A percentile compares a stretch with the other conserved stretches of the same genome.
Evolutionary conservation across 108 stramenopile genomes (phyloP).

Genomic region (Nitzschia inconspicua): DNA sequence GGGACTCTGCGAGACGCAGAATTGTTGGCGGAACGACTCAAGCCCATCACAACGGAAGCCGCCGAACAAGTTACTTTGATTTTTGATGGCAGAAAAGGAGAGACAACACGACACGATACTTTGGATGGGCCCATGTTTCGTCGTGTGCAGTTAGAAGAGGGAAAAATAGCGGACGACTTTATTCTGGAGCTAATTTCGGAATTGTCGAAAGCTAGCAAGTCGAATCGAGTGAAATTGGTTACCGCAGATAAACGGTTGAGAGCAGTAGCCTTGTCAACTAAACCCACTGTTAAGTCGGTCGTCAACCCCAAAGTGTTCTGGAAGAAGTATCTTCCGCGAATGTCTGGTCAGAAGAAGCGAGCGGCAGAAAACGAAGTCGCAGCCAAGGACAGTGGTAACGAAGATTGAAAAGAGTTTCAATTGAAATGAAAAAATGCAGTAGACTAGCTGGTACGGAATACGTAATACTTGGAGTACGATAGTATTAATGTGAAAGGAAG

Average conservation of each 20-base stretch:
- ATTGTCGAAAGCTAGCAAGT: not conserved
- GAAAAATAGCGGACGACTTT: conserved; percentile 33
- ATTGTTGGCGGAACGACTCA: conserved; percentile 26
- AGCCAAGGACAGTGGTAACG: no score
- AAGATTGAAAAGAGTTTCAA: no score
- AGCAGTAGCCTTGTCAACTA: conserved; percentile 14
- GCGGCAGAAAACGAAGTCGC: no score
- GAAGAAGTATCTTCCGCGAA: conserved; percentile 43
- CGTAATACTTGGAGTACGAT: no score
- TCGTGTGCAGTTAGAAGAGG: conserved; percentile 23
- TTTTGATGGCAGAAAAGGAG: conserved; percentile 38
- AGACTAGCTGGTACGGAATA: no score
- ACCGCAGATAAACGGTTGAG: conserved; percentile 46
- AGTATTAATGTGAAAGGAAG: no score
- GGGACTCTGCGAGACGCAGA: conserved; percentile 34
- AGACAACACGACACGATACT: conserved; percentile 5
- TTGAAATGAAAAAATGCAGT: no score
- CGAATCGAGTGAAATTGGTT: conserved; percentile 40
- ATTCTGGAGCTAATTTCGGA: conserved; percentile 12
- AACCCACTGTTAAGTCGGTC: conserved; percentile 31
- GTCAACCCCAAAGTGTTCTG: conserved; percentile 53
- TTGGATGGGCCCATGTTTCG: conserved; percentile 5
- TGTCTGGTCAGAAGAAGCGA: conserved; percentile 39
- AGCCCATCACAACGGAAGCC: conserved; percentile 21
- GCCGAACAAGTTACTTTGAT: conserved; percentile 24